Evolutionary conservation across 345 rosid genomes (phyloP).

Genomic region (Populus ilicifolia): DNA sequence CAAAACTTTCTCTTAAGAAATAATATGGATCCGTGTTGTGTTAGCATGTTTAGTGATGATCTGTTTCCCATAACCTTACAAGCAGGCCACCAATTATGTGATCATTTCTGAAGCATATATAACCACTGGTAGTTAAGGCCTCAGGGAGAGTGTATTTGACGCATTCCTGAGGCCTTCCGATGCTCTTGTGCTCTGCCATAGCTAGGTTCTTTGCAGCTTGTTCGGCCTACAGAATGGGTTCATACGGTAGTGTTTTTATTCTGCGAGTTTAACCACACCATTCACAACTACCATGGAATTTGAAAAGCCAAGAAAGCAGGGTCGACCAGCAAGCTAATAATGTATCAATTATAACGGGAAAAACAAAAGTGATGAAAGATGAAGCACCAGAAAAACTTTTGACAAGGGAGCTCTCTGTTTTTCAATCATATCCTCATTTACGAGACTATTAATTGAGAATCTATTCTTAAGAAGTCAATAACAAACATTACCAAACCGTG

Average conservation of each 20-base stretch:
- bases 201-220: neutral
- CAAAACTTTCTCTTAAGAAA: neutral
- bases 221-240: neutral
- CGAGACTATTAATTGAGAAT: neutral
- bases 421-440: neutral
- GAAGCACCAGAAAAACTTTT: conserved; percentile 4
- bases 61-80: no score
- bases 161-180: neutral
- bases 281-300: conserved; percentile 31
- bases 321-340: neutral
- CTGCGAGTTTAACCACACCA: neutral
- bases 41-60: no score
- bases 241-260: neutral
- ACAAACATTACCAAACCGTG: conserved; percentile 47
- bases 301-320: conserved; percentile 11
- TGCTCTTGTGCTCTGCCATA: no score
- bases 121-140: conserved; percentile 2
- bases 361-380: neutral
- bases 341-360: no score
- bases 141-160: neutral
- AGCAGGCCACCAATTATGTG: neutral
- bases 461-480: conserved; percentile 31
- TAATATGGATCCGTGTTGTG: neutral
- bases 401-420: conserved; percentile 11
- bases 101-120: neutral